Evolutionary conservation across 2,329 filamentous ascomycete species (phyloP).

Genomic region (Apiospora arundinis): DNA sequence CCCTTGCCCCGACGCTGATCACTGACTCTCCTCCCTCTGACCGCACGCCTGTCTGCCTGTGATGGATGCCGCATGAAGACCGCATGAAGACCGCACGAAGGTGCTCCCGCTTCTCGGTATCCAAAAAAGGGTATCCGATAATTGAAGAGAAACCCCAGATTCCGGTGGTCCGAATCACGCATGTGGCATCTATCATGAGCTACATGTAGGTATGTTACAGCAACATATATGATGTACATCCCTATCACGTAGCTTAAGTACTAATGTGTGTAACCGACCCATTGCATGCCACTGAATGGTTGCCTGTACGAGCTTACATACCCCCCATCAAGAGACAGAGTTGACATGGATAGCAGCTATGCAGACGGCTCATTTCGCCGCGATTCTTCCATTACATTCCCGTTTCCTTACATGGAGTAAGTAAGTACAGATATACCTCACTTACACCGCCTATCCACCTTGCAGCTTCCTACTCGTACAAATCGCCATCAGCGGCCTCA

Average conservation of each 20-base stretch:
- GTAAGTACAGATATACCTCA: not conserved
- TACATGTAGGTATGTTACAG: not conserved
- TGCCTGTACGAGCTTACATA: not conserved
- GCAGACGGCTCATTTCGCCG: not conserved
- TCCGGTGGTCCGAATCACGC: conserved; percentile 4
- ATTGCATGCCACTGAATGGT: not conserved
- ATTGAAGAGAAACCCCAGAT: not conserved
- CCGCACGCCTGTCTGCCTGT: not conserved
- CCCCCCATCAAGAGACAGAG: too few relatives aligned
- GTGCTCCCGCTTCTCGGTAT: conserved; percentile 15
- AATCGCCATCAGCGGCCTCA: not conserved
- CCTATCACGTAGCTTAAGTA: not conserved
- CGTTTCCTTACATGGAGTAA: not conserved
- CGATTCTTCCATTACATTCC: not conserved
- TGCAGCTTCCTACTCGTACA: not conserved
- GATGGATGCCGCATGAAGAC: not conserved
- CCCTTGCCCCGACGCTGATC: conserved; percentile 6
- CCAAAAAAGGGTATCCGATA: not conserved
- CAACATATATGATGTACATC: too few relatives aligned
- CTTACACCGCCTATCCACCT: not conserved
- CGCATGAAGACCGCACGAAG: not conserved
- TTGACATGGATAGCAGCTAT: not conserved
- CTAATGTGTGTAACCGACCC: not conserved
- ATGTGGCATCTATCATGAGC: not conserved
- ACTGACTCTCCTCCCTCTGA: not conserved